phyloP scores from a whole-genome alignment of 352 stramenopile species.

The Plasmopara muralis region DNA sequence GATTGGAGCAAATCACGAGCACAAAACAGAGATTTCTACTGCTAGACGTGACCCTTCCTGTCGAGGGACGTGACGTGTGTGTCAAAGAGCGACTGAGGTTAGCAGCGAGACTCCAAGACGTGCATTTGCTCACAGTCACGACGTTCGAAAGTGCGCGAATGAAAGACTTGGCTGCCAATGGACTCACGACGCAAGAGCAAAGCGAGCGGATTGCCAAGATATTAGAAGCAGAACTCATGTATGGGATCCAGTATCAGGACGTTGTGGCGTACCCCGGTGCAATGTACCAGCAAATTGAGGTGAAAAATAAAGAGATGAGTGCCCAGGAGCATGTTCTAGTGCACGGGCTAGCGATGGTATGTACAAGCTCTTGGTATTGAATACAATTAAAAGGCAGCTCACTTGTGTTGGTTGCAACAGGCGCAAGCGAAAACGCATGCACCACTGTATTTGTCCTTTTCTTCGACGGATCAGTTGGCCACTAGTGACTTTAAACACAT shows the following conservation, averaged over 20 bases:
- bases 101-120: conserved; percentile 28
- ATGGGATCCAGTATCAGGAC: conserved; percentile 31
- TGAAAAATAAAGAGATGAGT: conserved; percentile 4
- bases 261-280: conserved; percentile 31
- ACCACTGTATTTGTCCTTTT: conserved; percentile 69
- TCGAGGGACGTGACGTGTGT: conserved; percentile 44
- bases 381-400: not conserved
- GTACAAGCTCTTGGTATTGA: not conserved
- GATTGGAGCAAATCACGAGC: conserved; percentile 14
- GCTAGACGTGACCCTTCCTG: conserved; percentile 43
- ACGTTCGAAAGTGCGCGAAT: conserved; percentile 39
- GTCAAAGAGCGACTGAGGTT: conserved; percentile 24
- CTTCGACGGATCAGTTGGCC: conserved; percentile 5
- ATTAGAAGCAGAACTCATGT: conserved; percentile 64
- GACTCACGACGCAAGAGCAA: conserved; percentile 24
- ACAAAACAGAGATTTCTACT: conserved; percentile 21
- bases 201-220: conserved; percentile 45
- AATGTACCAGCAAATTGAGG: conserved; percentile 65
- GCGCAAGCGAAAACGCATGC: conserved; percentile 43
- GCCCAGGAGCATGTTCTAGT: conserved; percentile 26
- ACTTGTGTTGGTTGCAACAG: conserved; percentile 13
- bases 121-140: conserved; percentile 49
- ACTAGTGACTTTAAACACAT: conserved; percentile 6
- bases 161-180: conserved; percentile 5
- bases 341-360: conserved; percentile 30